These are phyloP conservation scores for Amanita brunnescens DNA, from an alignment of 768 basidiomycete genomes.

Conservation along the genomic window DNA sequence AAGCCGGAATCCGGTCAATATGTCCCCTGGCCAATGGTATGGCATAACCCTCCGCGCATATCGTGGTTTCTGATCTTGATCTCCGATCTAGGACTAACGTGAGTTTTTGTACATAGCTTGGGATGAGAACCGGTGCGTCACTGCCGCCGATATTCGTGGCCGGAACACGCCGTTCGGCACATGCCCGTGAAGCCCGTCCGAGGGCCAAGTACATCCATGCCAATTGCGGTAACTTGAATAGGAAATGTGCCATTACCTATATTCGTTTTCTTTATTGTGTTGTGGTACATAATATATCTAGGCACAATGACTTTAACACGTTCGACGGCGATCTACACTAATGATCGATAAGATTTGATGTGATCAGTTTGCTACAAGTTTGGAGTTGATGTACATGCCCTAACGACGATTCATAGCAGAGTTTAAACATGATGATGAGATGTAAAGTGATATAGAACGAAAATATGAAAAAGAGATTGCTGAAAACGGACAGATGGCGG, in stretches of 20 bases:
- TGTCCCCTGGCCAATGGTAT: neutral
- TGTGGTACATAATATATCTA: neutral
- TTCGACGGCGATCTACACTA: neutral
- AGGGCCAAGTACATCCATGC: neutral
- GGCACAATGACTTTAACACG: neutral
- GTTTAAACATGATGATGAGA: neutral
- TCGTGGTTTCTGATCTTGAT: neutral
- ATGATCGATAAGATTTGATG: neutral
- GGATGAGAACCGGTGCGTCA: neutral
- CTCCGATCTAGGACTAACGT: neutral
- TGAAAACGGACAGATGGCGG: neutral
- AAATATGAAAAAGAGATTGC: neutral
- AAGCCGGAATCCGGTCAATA: neutral
- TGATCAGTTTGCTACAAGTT: neutral
- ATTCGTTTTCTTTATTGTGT: neutral
- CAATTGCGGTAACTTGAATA: neutral
- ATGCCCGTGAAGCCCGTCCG: neutral
- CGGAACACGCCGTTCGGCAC: neutral
- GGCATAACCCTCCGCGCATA: neutral
- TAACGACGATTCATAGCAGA: slow-evolving; percentile 1
- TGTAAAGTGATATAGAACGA: neutral
- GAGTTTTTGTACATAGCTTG: neutral
- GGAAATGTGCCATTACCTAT: neutral
- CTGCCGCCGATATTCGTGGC: neutral
- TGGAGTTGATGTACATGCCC: neutral